A percentile compares a stretch with the other conserved stretches of the same genome.
These are phyloP conservation scores for Xylariaceae sp. DNA, from an alignment of 2,329 filamentous ascomycete genomes.

Conservation along the genomic window DNA sequence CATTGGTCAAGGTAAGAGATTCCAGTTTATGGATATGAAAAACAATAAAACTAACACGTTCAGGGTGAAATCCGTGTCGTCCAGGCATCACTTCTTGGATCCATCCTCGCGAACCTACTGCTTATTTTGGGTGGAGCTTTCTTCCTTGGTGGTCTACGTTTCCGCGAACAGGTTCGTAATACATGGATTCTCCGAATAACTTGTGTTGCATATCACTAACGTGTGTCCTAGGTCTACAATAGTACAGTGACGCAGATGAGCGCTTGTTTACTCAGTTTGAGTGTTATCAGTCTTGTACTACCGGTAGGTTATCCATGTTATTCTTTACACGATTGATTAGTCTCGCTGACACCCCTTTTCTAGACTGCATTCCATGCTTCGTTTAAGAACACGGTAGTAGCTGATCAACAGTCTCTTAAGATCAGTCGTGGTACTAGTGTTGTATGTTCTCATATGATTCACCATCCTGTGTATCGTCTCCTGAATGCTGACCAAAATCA, in stretches of 20 bases:
- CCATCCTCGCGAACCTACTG: conserved; percentile 81
- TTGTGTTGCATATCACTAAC: conserved; percentile 5
- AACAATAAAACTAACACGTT: conserved; percentile 24
- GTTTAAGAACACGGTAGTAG: conserved; percentile 57
- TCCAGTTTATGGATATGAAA: neutral
- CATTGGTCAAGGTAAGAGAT: conserved; percentile 58
- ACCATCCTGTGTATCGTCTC: neutral
- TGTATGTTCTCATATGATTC: conserved; percentile 41
- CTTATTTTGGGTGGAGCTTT: conserved; percentile 92
- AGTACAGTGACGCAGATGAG: conserved; percentile 96
- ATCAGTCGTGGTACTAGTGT: conserved; percentile 89
- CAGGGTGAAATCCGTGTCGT: conserved; percentile 82
- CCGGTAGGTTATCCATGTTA: conserved; percentile 49
- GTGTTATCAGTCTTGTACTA: conserved; percentile 80
- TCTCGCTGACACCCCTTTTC: conserved; percentile 22
- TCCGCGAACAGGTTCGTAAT: conserved; percentile 67
- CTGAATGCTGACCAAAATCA: conserved; percentile 31
- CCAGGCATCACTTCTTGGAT: conserved; percentile 83
- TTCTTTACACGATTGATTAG: too few species aligned
- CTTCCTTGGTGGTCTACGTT: conserved; percentile 77
- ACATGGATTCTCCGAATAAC: neutral
- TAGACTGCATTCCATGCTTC: conserved; percentile 89
- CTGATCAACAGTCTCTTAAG: conserved; percentile 68
- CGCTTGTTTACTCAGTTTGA: conserved; percentile 82
- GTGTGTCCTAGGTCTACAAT: conserved; percentile 67